A percentile compares a stretch with the other conserved stretches of the same genome.
Evolutionary conservation across 2,329 filamentous ascomycete species (phyloP).

Genomic region (Cercospora sp.): DNA sequence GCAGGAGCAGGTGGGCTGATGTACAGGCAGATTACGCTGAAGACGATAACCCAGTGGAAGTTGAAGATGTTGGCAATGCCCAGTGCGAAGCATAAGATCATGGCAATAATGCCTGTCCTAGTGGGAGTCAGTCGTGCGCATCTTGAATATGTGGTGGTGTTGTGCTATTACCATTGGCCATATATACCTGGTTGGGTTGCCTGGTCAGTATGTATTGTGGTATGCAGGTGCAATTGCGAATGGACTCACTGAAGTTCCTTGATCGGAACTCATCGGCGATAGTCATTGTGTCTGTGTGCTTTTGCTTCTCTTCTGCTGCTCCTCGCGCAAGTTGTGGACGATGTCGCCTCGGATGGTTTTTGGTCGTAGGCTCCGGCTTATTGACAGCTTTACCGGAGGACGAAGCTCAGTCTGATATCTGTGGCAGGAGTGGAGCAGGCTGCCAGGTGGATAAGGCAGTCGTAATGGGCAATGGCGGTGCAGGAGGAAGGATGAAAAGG

Average conservation of each 20-base stretch:
- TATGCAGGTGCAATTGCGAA: neutral
- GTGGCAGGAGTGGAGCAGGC: neutral
- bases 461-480: neutral
- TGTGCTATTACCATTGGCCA: conserved; percentile 61
- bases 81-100: conserved; percentile 66
- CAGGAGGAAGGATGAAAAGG: neutral
- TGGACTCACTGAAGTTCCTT: conserved; percentile 64
- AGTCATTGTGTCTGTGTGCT: conserved; percentile 51
- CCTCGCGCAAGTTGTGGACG: neutral
- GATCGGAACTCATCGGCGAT: conserved; percentile 63
- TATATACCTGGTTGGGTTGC: conserved; percentile 58
- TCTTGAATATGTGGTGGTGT: neutral
- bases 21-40: conserved; percentile 57
- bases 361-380: neutral
- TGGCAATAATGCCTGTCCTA: conserved; percentile 61
- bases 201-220: conserved; percentile 10
- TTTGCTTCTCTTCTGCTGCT: neutral
- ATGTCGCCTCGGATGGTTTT: neutral
- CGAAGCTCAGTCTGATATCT: neutral
- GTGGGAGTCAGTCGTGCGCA: neutral
- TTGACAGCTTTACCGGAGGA: neutral
- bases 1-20: conserved; percentile 22
- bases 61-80: conserved; percentile 70
- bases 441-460: neutral
- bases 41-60: conserved; percentile 60